Conservation (phyloP, 1,284 basidiomycete genomes). For the Irpex sp. region DNA sequence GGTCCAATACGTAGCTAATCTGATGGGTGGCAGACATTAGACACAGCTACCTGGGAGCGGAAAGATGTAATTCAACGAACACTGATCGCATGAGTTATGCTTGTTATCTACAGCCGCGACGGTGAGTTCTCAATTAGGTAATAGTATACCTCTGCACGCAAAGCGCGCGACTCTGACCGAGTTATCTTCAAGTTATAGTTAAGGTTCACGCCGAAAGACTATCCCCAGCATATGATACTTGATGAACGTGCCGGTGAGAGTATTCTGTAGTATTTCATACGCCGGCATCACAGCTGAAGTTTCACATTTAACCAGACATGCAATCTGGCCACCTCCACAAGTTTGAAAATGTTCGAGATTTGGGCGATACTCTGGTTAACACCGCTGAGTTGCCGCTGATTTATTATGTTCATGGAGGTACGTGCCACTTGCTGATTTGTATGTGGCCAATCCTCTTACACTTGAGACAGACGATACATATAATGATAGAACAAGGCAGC, state of each 20-base stretch:
- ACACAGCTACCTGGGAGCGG: background rate
- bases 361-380: too few relatives aligned
- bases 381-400: too few relatives aligned
- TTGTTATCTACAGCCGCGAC: background rate
- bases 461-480: too few relatives aligned
- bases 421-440: too few relatives aligned
- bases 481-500: too few relatives aligned
- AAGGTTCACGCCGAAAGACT: background rate
- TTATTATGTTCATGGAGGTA: too few relatives aligned
- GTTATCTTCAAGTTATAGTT: background rate
- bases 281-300: background rate
- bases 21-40: background rate
- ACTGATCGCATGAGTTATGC: background rate
- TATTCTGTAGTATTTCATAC: background rate
- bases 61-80: background rate
- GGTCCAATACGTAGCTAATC: background rate
- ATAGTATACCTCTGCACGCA: background rate
- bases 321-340: too few relatives aligned
- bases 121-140: background rate
- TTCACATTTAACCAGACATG: background rate
- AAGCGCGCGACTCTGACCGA: background rate
- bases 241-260: background rate
- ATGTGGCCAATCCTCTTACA: too few relatives aligned
- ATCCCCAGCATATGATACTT: background rate
- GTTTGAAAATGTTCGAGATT: too few relatives aligned